Evolutionary conservation across 2,329 filamentous ascomycete species (phyloP), one percentile per base, ranked within the genome.

Genomic region (Xylariaceae sp.): DNA sequence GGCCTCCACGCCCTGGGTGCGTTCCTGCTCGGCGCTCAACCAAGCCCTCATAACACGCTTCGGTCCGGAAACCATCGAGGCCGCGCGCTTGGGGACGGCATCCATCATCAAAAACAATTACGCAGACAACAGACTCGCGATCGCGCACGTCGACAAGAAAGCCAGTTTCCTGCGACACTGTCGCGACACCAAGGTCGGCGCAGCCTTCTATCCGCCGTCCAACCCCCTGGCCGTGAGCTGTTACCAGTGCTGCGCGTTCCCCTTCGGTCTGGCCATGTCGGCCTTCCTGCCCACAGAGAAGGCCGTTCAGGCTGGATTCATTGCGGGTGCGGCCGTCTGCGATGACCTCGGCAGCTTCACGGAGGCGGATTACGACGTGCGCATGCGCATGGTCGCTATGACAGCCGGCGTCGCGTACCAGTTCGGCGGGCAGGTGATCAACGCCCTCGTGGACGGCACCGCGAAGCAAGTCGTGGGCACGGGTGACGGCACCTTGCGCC

Each of bases 81-180:
- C 61, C 2, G 61, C 53, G 23, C 9, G 51, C 10, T 11, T 42
- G 8, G 61, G 61, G 2, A 59, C 59, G 5, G 59, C 51, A 4
- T 44, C 53, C 13, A 57, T 63, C 17, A 61, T 63, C 39, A 18
- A 5, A 1, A n/a, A 57, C 9, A 37, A 59, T 51, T 63, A 55
- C 51, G 34, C 49, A 2, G 61, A 56, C 6, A 55, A 63, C 10
- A 55, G 59, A 30, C 56, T 61, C 4, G 52, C 56, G 9, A 61
- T 63, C n/a, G 35, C 55, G 17, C 61, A 63, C 13, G 50, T 63
- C 42, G 57, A 63, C 47, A 63, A 63, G 49, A 63, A 63, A 18
- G 61, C 61, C 1, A 63, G 61, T 44, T 63, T 59, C 39, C 15
- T 63, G 10, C 61, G 61, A 3, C 61, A 63, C 47, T 57, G 53